Evolutionary conservation across 768 basidiomycete species (phyloP).

Genomic region (Leccinum broughii): DNA sequence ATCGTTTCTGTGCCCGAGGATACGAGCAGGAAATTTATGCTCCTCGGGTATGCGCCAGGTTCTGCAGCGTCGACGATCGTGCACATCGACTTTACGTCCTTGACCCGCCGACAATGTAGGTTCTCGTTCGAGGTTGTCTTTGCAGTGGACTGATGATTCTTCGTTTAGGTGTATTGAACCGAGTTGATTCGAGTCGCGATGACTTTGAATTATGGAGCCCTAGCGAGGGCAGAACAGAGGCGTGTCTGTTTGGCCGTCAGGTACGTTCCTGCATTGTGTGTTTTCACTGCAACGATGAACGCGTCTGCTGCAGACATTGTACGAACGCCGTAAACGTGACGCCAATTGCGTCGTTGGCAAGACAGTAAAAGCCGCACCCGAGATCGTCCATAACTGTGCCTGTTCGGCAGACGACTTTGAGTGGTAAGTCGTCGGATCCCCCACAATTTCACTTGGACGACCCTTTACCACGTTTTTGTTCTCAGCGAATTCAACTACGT

Average conservation of each 20-base stretch:
- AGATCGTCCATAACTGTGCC: conserved; percentile 66
- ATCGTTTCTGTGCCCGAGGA: conserved; percentile 91
- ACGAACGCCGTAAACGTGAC: conserved; percentile 82
- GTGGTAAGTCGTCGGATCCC: conserved; percentile 63
- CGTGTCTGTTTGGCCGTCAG: conserved; percentile 90
- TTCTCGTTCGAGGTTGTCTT: conserved; percentile 9
- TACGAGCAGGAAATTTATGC: conserved; percentile 87
- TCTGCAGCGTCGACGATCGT: conserved; percentile 52
- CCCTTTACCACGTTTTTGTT: background rate
- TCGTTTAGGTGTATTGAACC: conserved; percentile 60
- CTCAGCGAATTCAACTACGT: conserved; percentile 90
- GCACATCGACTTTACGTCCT: conserved; percentile 84
- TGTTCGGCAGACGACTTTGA: conserved; percentile 85
- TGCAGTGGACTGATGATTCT: conserved; percentile 2
- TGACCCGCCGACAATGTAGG: conserved; percentile 79
- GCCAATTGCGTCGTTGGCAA: conserved; percentile 84
- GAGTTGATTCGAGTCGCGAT: conserved; percentile 75
- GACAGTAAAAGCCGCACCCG: conserved; percentile 44
- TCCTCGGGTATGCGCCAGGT: conserved; percentile 66
- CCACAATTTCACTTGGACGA: background rate
- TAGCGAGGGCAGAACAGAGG: conserved; percentile 81
- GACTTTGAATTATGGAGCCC: conserved; percentile 99
- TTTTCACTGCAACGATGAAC: conserved; percentile 1
- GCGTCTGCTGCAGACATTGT: conserved; percentile 61
- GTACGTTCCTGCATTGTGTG: conserved; percentile 38